Base-by-base conservation (phyloP, 257 asterid species). In the Linaria vulgaris region DNA sequence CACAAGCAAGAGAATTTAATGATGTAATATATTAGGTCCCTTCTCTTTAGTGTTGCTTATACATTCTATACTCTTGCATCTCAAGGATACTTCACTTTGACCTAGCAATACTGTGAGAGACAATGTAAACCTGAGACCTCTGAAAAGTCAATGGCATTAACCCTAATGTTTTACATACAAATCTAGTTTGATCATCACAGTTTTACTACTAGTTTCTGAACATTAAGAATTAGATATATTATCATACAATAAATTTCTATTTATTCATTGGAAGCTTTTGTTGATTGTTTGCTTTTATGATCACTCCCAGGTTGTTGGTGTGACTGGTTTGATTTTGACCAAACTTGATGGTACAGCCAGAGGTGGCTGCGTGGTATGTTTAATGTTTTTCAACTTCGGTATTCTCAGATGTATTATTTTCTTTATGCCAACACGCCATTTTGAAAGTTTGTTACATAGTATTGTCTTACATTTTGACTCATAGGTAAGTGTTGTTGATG, bases 321-420 rank as follows among this genome's bases (percentile, higher is more conserved):
- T 89, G 27, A 92, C 99, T n/a, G 99, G 99, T 66, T 78, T 92
- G 79, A 89, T 92, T 69, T 72, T 92, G 82, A 89, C 99, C 10
- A 92, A 89, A 69, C 95, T 92, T 10, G 99, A 92, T 68, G 99
- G 99, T 52, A 64, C 99, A 30, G 99, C 99, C n/a, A 81, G 96
- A 81, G 99, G 99, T 71, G 99, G 99, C 64, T 92, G 99, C 59
- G 95, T 92, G 95, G 99, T 92, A 76, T 59, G 67, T 65, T 63
- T 48, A 34, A 34, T 22, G 27, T 55, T 17, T 21, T 77, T 6
- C 47, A 27, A 7, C 4, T 56, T 20, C 20, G 7, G 1, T 15
- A 43, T 7, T n/a, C 31, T 50, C 22, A 5, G 13, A 11, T 60
- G 12, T 68, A 27, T 48, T 12, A 22, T 0, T 48, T 60, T 20